Percentiles rank a stretch among this genome's conserved stretches.
phyloP scores from a whole-genome alignment of 1,284 basidiomycete genomes.

The Irpex lacteus region DNA sequence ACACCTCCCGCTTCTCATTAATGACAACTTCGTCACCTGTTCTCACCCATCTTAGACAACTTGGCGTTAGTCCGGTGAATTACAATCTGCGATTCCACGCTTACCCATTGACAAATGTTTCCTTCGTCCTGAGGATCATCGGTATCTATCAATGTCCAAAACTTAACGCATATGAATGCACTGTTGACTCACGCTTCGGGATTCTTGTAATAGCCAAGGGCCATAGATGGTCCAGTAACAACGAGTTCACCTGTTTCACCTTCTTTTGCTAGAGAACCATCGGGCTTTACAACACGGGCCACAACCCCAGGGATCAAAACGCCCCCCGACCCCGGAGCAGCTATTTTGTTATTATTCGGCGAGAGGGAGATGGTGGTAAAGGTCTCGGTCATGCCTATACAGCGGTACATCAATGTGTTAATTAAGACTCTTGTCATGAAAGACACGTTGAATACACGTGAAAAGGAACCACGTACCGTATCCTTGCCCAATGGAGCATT shows the following conservation, averaged over 20 bases:
- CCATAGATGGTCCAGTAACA: conserved; percentile 39
- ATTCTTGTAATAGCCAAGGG: conserved; percentile 42
- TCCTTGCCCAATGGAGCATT: conserved; percentile 61
- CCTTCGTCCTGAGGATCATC: conserved; percentile 29
- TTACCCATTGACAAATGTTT: conserved; percentile 40
- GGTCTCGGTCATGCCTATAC: conserved; percentile 42
- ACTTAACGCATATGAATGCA: neutral
- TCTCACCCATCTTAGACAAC: conserved; percentile 36
- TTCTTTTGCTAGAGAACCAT: conserved; percentile 36
- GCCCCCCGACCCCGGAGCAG: conserved; percentile 35
- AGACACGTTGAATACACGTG: neutral
- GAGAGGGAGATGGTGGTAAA: conserved; percentile 41
- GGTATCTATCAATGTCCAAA: neutral
- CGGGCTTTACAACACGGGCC: conserved; percentile 37
- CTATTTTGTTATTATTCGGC: conserved; percentile 21
- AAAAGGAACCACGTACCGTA: conserved; percentile 42
- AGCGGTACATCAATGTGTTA: neutral
- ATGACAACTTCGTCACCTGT: conserved; percentile 44
- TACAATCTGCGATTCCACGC: conserved; percentile 5
- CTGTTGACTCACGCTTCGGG: conserved; percentile 42
- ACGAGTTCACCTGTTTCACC: conserved; percentile 42
- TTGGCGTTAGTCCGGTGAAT: neutral
- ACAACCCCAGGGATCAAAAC: conserved; percentile 35
- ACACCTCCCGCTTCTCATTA: conserved; percentile 37
- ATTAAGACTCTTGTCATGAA: neutral